Evolutionary conservation across 1,139 yeast species (phyloP).

Genomic region (Candida sanyaensis): DNA sequence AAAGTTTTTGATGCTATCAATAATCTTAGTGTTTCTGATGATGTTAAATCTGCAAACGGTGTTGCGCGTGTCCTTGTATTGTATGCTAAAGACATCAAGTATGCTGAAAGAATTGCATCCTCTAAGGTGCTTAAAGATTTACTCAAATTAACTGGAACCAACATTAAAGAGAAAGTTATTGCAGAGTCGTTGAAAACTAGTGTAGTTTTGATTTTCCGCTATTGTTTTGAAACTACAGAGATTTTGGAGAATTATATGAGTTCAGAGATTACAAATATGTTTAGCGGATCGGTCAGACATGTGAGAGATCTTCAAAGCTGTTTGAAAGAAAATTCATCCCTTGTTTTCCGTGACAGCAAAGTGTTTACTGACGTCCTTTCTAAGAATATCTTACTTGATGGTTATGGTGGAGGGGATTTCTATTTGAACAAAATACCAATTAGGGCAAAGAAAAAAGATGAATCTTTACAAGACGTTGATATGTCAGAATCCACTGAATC

Average conservation of each 20-base stretch:
- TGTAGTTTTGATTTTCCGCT: slow-evolving; percentile 53
- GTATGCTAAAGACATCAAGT: slow-evolving; percentile 47
- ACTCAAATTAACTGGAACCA: slow-evolving; percentile 12
- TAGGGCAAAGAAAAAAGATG: slow-evolving; percentile 15
- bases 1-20: slow-evolving; percentile 36
- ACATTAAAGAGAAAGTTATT: slow-evolving; percentile 8
- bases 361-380: slow-evolving; percentile 56
- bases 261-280: slow-evolving; percentile 45
- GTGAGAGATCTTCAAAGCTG: slow-evolving; percentile 52
- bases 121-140: slow-evolving; percentile 37
- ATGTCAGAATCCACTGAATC: slow-evolving; percentile 23
- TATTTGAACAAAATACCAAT: slow-evolving; percentile 20
- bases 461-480: slow-evolving; percentile 29
- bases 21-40: slow-evolving; percentile 1
- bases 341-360: slow-evolving; percentile 61
- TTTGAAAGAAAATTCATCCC: slow-evolving; percentile 55
- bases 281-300: slow-evolving; percentile 22
- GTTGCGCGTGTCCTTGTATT: slow-evolving; percentile 39
- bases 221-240: slow-evolving; percentile 66
- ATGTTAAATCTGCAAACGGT: slow-evolving; percentile 12
- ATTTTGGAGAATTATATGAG: slow-evolving; percentile 52
- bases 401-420: slow-evolving; percentile 38
- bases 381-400: slow-evolving; percentile 48
- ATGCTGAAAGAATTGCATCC: slow-evolving; percentile 40
- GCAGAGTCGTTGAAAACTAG: slow-evolving; percentile 17